phyloP scores from a whole-genome alignment of 2,329 filamentous ascomycete genomes.

The Cytospora piceae region DNA sequence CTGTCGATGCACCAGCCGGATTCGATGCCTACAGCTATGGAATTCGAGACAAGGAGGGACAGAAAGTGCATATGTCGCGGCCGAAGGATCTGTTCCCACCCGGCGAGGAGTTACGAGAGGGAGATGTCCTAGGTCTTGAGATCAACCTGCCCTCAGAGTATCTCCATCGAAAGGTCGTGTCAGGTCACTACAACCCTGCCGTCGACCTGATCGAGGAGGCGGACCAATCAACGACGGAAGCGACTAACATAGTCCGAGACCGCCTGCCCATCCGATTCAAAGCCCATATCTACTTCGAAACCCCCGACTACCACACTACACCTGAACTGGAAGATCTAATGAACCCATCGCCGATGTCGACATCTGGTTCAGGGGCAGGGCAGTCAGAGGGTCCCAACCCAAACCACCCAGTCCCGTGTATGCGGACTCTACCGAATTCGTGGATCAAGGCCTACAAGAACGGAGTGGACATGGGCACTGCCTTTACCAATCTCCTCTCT shows the following conservation, averaged over 20 bases:
- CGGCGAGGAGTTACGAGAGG: conserved; percentile 79
- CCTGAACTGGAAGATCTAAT: conserved; percentile 88
- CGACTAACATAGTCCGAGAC: conserved; percentile 86
- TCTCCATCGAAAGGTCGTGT: conserved; percentile 85
- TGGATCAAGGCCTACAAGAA: conserved; percentile 93
- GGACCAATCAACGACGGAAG: conserved; percentile 56
- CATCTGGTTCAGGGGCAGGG: conserved; percentile 43
- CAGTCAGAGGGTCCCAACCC: conserved; percentile 67
- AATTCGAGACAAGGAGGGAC: conserved; percentile 84
- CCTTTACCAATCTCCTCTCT: conserved; percentile 84
- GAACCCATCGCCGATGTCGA: conserved; percentile 63
- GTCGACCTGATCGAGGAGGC: conserved; percentile 70
- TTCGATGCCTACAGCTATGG: conserved; percentile 95
- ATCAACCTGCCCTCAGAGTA: conserved; percentile 86
- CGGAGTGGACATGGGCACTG: conserved; percentile 80
- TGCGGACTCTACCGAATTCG: conserved; percentile 85
- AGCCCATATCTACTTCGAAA: conserved; percentile 90
- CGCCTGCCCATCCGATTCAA: conserved; percentile 95
- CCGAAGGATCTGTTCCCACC: conserved; percentile 87
- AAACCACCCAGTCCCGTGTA: conserved; percentile 72
- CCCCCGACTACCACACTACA: conserved; percentile 83
- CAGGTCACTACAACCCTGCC: conserved; percentile 84
- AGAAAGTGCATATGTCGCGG: conserved; percentile 91
- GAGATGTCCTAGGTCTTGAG: conserved; percentile 92
- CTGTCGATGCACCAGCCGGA: conserved; percentile 80